Evolutionary conservation across 192 early-diverging fungal species (phyloP).

Genomic region (Mortierella hygrophila): DNA sequence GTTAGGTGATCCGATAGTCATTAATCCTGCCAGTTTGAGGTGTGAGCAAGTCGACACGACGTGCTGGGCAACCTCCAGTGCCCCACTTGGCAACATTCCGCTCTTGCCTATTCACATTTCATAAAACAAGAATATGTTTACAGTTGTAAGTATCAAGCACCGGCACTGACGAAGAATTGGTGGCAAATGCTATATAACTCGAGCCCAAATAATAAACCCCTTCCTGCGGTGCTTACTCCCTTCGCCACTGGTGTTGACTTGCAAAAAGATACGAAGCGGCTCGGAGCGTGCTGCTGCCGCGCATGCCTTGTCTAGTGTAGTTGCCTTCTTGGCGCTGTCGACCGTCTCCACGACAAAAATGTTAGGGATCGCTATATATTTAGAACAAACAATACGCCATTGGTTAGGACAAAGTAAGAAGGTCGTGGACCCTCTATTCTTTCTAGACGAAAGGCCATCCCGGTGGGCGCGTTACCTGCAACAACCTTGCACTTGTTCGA

Average conservation of each 20-base stretch:
- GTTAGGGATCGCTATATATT: conserved; percentile 77
- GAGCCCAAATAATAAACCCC: background rate
- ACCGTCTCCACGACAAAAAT: conserved; percentile 95
- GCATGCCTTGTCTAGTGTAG: conserved; percentile 84
- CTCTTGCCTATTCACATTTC: conserved; percentile 73
- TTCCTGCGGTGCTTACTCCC: conserved; percentile 62
- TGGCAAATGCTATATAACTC: background rate
- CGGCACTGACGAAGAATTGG: background rate
- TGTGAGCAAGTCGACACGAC: conserved; percentile 75
- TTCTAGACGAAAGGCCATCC: background rate
- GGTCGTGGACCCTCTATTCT: background rate
- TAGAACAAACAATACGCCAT: background rate
- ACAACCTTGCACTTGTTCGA: conserved; percentile 96
- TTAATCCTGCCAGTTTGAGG: conserved; percentile 84
- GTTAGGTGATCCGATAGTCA: conserved; percentile 94
- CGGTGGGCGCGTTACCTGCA: conserved; percentile 59
- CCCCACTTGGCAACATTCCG: conserved; percentile 72
- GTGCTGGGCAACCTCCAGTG: conserved; percentile 69
- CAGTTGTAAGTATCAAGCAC: too few relatives aligned
- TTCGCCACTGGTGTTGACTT: conserved; percentile 96
- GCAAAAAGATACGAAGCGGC: conserved; percentile 87
- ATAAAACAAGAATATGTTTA: too few relatives aligned
- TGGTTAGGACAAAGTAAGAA: background rate
- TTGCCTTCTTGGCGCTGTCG: conserved; percentile 87
- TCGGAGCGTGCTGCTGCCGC: conserved; percentile 52